Conservation (phyloP, 1,284 basidiomycete genomes). For the Sporisorium sorghi region DNA sequence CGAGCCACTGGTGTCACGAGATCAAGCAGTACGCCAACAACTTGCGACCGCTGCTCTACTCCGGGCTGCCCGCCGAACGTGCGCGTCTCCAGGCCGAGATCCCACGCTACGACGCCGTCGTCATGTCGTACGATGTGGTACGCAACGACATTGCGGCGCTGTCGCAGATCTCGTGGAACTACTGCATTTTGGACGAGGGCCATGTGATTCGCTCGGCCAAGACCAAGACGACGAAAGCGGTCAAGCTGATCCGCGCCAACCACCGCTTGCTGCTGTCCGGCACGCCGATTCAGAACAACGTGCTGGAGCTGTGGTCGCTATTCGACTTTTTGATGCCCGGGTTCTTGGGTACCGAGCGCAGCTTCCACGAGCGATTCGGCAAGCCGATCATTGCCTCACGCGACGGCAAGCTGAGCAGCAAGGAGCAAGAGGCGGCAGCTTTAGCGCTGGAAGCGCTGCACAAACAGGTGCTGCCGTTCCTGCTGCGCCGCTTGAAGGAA, state of each 20-base stretch:
- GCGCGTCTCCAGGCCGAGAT: conserved; percentile 70
- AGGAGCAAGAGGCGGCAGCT: conserved; percentile 84
- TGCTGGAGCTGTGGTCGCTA: conserved; percentile 96
- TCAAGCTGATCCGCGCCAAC: conserved; percentile 89
- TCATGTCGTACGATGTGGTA: conserved; percentile 97
- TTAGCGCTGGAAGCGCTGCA: conserved; percentile 94
- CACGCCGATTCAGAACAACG: conserved; percentile 99
- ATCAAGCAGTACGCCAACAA: conserved; percentile 91
- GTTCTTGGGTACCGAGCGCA: conserved; percentile 92
- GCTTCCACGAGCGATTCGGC: conserved; percentile 94
- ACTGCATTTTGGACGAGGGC: conserved; percentile 97
- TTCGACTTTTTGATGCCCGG: conserved; percentile 99
- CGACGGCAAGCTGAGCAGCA: conserved; percentile 86
- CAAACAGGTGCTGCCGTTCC: conserved; percentile 98
- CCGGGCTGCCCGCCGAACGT: conserved; percentile 89
- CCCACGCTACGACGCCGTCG: conserved; percentile 79
- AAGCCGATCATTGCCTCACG: conserved; percentile 95
- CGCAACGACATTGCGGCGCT: conserved; percentile 90
- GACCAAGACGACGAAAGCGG: conserved; percentile 95
- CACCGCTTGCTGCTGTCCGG: conserved; percentile 95
- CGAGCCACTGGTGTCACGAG: conserved; percentile 99
- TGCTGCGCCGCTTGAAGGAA: conserved; percentile 94
- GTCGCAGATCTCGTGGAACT: conserved; percentile 85
- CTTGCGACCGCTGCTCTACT: conserved; percentile 87
- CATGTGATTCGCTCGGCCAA: conserved; percentile 99